Evolutionary conservation across 179 eudicot species (phyloP).

Genomic region (Corrigiola litoralis): DNA sequence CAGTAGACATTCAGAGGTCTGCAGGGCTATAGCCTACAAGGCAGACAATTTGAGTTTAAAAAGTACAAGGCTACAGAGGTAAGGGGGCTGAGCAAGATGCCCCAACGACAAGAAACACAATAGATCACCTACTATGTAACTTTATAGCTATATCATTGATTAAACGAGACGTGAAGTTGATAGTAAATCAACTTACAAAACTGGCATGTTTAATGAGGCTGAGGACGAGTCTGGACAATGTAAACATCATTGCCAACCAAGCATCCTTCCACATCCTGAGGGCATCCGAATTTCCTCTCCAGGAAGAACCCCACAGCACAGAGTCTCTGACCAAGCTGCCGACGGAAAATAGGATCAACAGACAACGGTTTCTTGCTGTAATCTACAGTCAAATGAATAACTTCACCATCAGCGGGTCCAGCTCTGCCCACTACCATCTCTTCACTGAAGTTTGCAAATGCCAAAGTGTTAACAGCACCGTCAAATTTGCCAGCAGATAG

Average conservation of each 20-base stretch:
- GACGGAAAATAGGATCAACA: conserved; percentile 54
- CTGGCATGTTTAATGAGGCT: conserved; percentile 39
- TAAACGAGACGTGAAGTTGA: neutral
- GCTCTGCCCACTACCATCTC: conserved; percentile 57
- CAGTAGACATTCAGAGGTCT: conserved; percentile 3
- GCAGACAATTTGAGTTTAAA: no score
- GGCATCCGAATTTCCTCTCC: conserved; percentile 72
- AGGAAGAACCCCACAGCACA: conserved; percentile 76
- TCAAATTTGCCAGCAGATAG: conserved; percentile 66
- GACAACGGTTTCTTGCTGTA: conserved; percentile 82
- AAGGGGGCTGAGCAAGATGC: neutral
- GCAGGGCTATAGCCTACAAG: no score
- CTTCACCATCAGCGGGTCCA: conserved; percentile 74
- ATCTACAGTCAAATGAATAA: conserved; percentile 55
- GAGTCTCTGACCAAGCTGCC: conserved; percentile 71
- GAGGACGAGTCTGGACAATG: conserved; percentile 95
- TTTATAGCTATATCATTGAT: neutral
- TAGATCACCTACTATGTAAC: neutral
- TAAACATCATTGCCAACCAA: conserved; percentile 72
- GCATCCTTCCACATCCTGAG: conserved; percentile 97
- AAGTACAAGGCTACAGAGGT: no score
- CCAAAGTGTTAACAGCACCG: conserved; percentile 54
- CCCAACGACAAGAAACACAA: no score
- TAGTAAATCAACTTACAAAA: neutral
- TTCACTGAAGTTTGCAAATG: conserved; percentile 92